Evolutionary conservation across 345 rosid species (phyloP), one percentile per base, ranked within the genome.

Genomic region (Rhizophora apiculata): DNA sequence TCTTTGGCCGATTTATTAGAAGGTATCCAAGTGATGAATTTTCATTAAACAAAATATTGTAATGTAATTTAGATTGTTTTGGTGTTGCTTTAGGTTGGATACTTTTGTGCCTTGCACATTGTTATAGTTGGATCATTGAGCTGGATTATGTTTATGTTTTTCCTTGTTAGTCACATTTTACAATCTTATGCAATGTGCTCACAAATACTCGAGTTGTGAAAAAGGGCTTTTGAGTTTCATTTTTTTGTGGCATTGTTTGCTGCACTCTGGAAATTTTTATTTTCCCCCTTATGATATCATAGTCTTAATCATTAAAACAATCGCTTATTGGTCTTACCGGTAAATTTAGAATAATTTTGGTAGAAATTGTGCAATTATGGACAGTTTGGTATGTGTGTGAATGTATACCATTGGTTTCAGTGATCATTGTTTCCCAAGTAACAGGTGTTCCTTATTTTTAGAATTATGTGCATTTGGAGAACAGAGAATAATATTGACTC

Each of bases 1-100:
- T 82, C 91, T 64, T 77, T 94, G 75, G 85, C 90, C 64, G 26
- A 78, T 77, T 78, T 91, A 63, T 70, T 89, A 54, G 74, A 87
- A 78, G 95, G 97, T 89, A 80, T 56, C 15, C 29, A 24, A 21
- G 3, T 24, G 4, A 22, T 16, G 18, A 56, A 15, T 56, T 43
- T 39, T 43, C 18, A 13, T 15, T 11, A 13, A 13, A 43, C 18
- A 43, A 43, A 43, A 13, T 13, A 15, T 11, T 43, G 0, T 10
- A 7, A 31, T 29, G 9, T n/a, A n/a, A 3, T 53, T 2, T 53
- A 7, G 49, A 8, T 19, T 51, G 26, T n/a, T 65, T 43, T 67
- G 59, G n/a, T 21, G 29, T 30, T 27, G 1, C 34, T 58, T 68
- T 58, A 13, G 49, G 60, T 30, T 29, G 65, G 53, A 11, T 48